phyloP scores from a whole-genome alignment of 2,329 filamentous ascomycete species.

The Ceratocystis destructans region DNA sequence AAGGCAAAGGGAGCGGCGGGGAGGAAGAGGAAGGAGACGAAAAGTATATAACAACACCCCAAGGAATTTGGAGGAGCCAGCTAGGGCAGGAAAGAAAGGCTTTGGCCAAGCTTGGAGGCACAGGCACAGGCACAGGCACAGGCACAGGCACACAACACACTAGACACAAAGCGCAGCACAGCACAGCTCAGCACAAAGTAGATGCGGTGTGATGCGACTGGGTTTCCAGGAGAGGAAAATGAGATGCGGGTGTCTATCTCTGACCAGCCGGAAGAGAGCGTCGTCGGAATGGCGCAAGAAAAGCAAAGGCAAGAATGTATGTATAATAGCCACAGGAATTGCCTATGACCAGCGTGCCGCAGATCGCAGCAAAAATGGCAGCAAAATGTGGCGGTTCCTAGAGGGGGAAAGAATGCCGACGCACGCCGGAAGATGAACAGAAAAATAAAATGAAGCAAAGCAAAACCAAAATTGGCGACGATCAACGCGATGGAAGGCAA shows the following conservation, averaged over 20 bases:
- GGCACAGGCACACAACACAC: no score
- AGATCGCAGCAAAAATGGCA: neutral
- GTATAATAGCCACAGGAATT: neutral
- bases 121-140: no score
- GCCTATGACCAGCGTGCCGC: neutral
- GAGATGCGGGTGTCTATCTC: neutral
- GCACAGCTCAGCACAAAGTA: neutral
- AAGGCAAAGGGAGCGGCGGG: neutral
- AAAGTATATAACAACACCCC: neutral
- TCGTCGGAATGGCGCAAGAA: neutral
- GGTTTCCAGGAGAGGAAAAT: neutral
- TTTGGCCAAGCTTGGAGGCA: no score
- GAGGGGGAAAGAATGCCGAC: slow-evolving; percentile 18
- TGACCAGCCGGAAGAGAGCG: neutral
- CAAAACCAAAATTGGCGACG: slow-evolving; percentile 22
- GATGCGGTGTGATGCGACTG: slow-evolving; percentile 1
- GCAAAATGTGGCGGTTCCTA: neutral
- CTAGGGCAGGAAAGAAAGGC: neutral
- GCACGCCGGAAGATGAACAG: neutral
- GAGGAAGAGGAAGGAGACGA: neutral
- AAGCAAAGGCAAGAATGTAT: neutral
- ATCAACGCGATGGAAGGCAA: slow-evolving; percentile 21
- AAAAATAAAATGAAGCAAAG: slow-evolving; percentile 17
- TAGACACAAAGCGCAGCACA: no score
- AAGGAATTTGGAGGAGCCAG: neutral